Evolutionary conservation across 306 rosid genomes (phyloP), one percentile per base, ranked within the genome.

Genomic region (Biancaea sappan): DNA sequence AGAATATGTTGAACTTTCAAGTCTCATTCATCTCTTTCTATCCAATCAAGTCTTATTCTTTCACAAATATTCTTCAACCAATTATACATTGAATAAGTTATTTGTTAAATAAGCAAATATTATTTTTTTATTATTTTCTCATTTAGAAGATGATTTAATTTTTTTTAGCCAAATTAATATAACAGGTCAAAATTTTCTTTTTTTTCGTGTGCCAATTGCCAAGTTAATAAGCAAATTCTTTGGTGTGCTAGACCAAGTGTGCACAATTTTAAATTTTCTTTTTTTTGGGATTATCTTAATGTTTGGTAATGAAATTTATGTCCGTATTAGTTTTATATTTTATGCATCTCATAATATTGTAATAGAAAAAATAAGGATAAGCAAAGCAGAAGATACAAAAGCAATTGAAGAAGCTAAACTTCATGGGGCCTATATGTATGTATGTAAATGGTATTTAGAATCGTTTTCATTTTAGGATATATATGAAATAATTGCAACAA

Each of bases 311-410:
- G 80, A 84, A 21, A 61, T 19, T 5, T 78, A 69, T 68, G 21
- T 26, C 70, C 26, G 57, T 83, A 74, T 72, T 40, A 74, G 56
- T 78, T 70, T 78, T 78, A 72, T 51, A 56, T 74, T 70, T 47
- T 25, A 79, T 66, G 68, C 59, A 76, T 76, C 19, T 77, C 70
- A n/a, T n/a, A n/a, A n/a, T 40, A 8, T 61, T 13, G 73, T 80
- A 62, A 84, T 66, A 73, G 63, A 61, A 83, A 46, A 3, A 79
- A 72, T 32, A 61, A 56, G 46, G 77, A 73, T 79, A 37, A 61
- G 67, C 40, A 67, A 44, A 66, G 73, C 19, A 60, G 19, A 76
- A 66, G 77, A 67, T 50, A 72, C 60, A 70, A 75, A 38, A 60
- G 24, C 68, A 65, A 75, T 65, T 40, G 59, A 74, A 56, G 63